phyloP scores from a whole-genome alignment of 139 green algal genomes.

The Spirogloea muscicola region DNA sequence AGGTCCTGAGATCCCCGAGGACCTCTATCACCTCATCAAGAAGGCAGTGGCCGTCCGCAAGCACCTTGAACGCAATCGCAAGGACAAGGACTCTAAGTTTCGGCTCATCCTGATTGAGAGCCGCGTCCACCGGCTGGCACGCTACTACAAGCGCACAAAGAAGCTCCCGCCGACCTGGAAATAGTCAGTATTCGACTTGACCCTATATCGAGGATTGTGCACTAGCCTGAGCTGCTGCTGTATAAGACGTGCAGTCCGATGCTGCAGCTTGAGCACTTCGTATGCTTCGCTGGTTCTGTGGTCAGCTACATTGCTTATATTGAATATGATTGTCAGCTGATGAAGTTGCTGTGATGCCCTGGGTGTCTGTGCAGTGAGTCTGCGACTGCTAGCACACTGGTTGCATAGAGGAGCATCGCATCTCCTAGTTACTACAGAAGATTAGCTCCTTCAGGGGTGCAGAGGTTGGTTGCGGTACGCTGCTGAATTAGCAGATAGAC shows the following conservation, averaged over 20 bases:
- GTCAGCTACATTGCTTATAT: neutral
- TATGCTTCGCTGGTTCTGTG: slow-evolving; percentile 2
- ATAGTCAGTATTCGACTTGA: slow-evolving; percentile 76
- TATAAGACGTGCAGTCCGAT: neutral
- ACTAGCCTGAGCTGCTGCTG: neutral
- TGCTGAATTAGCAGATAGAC: too few relatives aligned
- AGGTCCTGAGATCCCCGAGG: slow-evolving; percentile 88
- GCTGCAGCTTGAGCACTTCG: neutral
- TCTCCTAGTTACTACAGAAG: too few relatives aligned
- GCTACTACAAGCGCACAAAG: slow-evolving; percentile 90
- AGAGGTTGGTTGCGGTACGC: too few relatives aligned
- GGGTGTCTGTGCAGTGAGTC: slow-evolving; percentile 36
- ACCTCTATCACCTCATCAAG: slow-evolving; percentile 99
- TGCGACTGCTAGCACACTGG: slow-evolving; percentile 46
- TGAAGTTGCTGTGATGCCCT: neutral
- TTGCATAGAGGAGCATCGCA: too few relatives aligned
- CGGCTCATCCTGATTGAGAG: slow-evolving; percentile 73
- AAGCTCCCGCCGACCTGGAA: slow-evolving; percentile 85
- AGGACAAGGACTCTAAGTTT: slow-evolving; percentile 86
- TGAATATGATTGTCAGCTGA: neutral
- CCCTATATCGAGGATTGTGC: neutral
- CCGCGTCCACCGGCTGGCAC: slow-evolving; percentile 95
- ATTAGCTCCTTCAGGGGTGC: too few relatives aligned
- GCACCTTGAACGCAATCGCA: slow-evolving; percentile 96
- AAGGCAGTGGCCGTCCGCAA: slow-evolving; percentile 94